Percentiles rank a stretch among this genome's conserved stretches.
Conservation (phyloP, 768 basidiomycete species). For the Naganishia randhawae region DNA sequence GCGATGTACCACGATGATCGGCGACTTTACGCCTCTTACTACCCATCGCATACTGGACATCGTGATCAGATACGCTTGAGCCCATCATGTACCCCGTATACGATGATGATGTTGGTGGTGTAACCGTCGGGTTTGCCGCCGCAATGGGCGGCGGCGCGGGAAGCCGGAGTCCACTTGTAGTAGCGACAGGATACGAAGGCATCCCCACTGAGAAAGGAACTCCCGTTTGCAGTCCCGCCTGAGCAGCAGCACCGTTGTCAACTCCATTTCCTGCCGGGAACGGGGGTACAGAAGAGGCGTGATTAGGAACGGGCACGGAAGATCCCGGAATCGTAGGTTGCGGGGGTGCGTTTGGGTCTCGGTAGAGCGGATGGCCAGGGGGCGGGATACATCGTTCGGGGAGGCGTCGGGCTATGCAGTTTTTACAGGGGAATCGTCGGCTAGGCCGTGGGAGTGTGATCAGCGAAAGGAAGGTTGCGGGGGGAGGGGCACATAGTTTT, state of each 20-base stretch:
- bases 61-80: not conserved
- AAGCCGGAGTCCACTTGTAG: not conserved
- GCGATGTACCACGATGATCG: not conserved
- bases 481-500: not conserved
- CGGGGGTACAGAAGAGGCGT: not conserved
- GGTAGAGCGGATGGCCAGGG: conserved; percentile 9
- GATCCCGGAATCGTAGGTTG: not conserved
- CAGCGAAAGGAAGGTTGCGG: not conserved
- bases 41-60: not conserved
- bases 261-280: conserved; percentile 1
- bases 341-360: not conserved
- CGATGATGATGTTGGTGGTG: not conserved
- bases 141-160: not conserved
- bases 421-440: conserved; percentile 23
- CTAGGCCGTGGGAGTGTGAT: not conserved
- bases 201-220: not conserved
- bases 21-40: conserved; percentile 6
- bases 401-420: conserved; percentile 23
- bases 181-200: not conserved
- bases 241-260: no score
- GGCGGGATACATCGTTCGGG: conserved; percentile 27
- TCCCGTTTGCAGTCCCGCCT: not conserved
- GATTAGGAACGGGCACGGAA: not conserved
- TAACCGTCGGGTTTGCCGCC: not conserved
- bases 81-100: not conserved